Evolutionary conservation across 306 rosid species (phyloP).

Genomic region (Elaeagnus macrophylla): DNA sequence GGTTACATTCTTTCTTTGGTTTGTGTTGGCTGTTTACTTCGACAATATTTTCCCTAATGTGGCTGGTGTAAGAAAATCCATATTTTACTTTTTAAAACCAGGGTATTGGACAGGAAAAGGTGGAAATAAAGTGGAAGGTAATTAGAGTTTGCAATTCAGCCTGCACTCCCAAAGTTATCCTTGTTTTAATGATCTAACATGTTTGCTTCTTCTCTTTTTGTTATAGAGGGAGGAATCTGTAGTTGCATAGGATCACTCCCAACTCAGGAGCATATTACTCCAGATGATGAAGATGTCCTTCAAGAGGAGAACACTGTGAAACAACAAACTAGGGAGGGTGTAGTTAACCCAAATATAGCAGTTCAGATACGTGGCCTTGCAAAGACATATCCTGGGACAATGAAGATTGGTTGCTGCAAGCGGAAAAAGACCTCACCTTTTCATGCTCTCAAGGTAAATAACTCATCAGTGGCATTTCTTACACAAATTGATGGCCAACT

Average conservation of each 20-base stretch:
- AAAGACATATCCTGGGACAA: slow-evolving; percentile 64
- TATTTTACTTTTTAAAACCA: slow-evolving; percentile 60
- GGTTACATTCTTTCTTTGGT: slow-evolving; percentile 70
- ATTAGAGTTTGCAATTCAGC: slow-evolving; percentile 11
- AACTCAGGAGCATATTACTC: slow-evolving; percentile 32
- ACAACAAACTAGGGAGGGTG: slow-evolving; percentile 34
- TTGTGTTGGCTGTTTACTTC: slow-evolving; percentile 71
- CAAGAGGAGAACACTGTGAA: slow-evolving; percentile 71
- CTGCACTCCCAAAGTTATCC: slow-evolving; percentile 9
- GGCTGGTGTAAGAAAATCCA: slow-evolving; percentile 74
- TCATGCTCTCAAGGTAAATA: slow-evolving; percentile 68
- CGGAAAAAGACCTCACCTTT: slow-evolving; percentile 44
- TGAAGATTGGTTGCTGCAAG: slow-evolving; percentile 38
- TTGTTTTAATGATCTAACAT: slow-evolving; percentile 14
- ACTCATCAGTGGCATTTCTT: slow-evolving; percentile 9
- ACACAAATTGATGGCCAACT: not conserved
- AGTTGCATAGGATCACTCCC: slow-evolving; percentile 51
- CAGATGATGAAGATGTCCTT: slow-evolving; percentile 82
- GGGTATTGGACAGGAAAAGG: slow-evolving; percentile 69
- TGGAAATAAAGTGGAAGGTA: slow-evolving; percentile 70
- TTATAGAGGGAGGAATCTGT: slow-evolving; percentile 69
- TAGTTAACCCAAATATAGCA: slow-evolving; percentile 43
- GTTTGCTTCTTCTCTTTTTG: slow-evolving; percentile 12
- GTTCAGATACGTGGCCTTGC: slow-evolving; percentile 79
- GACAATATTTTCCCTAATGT: slow-evolving; percentile 81